phyloP scores from a whole-genome alignment of 2,329 filamentous ascomycete species.

The Claviceps sp. region DNA sequence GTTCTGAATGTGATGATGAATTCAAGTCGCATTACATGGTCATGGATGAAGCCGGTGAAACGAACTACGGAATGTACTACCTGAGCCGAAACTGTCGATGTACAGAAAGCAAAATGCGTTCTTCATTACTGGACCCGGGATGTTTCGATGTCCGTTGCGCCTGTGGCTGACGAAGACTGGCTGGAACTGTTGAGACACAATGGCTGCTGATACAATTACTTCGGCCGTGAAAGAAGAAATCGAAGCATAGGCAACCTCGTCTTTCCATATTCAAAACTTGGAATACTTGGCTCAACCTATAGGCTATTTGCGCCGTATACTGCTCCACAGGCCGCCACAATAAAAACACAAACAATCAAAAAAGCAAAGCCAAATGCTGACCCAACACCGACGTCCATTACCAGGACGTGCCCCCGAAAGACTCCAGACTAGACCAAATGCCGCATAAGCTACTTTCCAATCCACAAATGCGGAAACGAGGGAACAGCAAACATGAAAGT shows the following conservation, averaged over 20 bases:
- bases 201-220: not conserved
- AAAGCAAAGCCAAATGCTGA: conserved; percentile 14
- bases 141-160: no score
- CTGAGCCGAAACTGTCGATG: not conserved
- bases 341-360: not conserved
- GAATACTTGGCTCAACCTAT: not conserved
- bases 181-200: not conserved
- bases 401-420: conserved; percentile 17
- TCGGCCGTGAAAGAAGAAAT: not conserved
- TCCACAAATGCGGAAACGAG: conserved; percentile 1
- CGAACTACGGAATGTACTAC: not conserved
- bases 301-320: conserved; percentile 3
- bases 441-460: conserved; percentile 10
- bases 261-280: not conserved
- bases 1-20: conserved; percentile 6
- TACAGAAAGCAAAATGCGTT: not conserved
- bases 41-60: not conserved
- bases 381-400: conserved; percentile 17
- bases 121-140: not conserved
- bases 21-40: not conserved
- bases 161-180: not conserved
- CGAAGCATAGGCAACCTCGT: not conserved
- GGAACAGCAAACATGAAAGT: not conserved
- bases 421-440: conserved; percentile 23
- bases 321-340: conserved; percentile 9